A percentile compares a stretch with the other conserved stretches of the same genome.
phyloP scores from a whole-genome alignment of 1,284 basidiomycete species.

The Ceratobasidium sp. region DNA sequence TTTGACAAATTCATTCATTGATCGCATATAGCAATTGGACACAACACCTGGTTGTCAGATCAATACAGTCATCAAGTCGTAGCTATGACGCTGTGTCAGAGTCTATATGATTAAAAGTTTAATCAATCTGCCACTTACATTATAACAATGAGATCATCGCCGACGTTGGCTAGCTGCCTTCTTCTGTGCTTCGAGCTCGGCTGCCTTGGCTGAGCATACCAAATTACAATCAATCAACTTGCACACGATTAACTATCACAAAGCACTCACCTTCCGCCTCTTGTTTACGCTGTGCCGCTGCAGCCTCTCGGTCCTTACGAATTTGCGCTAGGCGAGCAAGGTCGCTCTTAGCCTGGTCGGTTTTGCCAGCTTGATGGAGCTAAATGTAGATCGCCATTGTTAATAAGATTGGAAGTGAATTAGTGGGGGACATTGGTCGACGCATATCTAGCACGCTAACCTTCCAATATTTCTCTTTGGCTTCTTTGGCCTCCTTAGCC shows the following conservation, averaged over 20 bases:
- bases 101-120: background rate
- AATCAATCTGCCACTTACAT: background rate
- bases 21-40: too few relatives aligned
- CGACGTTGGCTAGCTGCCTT: slow-evolving; percentile 39
- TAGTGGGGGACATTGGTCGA: background rate
- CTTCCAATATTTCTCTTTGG: slow-evolving; percentile 87
- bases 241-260: background rate
- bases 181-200: slow-evolving; percentile 59
- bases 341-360: slow-evolving; percentile 86
- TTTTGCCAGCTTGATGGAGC: slow-evolving; percentile 83
- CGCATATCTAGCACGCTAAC: slow-evolving; percentile 54
- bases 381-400: slow-evolving; percentile 51
- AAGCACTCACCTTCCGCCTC: slow-evolving; percentile 74
- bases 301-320: slow-evolving; percentile 83
- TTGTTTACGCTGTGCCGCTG: slow-evolving; percentile 83
- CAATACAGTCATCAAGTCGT: too few relatives aligned
- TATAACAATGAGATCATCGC: too few relatives aligned
- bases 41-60: too few relatives aligned
- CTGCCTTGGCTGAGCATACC: slow-evolving; percentile 56
- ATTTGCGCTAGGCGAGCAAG: slow-evolving; percentile 88
- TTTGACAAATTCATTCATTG: too few relatives aligned
- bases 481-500: slow-evolving; percentile 88
- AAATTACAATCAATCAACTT: slow-evolving; percentile 22
- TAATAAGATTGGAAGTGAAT: too few relatives aligned
- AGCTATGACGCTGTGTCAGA: too few relatives aligned